Percentiles rank a stretch among this genome's conserved stretches.
Conservation (phyloP, 495 filamentous ascomycete species). For the Lepidopterella palustris region DNA sequence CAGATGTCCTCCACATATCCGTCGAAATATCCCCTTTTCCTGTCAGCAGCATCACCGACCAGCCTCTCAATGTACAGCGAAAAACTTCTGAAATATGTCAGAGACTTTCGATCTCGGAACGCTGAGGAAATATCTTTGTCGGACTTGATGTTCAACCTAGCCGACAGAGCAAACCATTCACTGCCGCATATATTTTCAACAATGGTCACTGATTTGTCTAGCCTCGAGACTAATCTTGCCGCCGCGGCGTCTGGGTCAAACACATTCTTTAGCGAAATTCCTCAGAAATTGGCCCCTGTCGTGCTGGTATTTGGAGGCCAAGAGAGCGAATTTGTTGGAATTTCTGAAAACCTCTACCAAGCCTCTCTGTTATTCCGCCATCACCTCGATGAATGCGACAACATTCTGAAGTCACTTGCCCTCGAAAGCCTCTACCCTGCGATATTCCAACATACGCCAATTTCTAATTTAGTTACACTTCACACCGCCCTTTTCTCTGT, state of each 20-base stretch:
- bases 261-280: background rate
- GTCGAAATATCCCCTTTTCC: constrained; percentile 1
- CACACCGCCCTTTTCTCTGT: constrained; percentile 38
- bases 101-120: background rate
- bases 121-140: background rate
- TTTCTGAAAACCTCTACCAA: background rate
- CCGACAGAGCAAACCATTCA: background rate
- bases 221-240: background rate
- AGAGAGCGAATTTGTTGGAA: background rate
- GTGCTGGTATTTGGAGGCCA: constrained; percentile 17
- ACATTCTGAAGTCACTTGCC: background rate
- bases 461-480: constrained; percentile 4
- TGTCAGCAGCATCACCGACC: background rate
- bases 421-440: background rate
- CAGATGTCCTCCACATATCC: background rate
- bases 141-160: background rate
- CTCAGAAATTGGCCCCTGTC: background rate
- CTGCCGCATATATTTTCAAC: background rate
- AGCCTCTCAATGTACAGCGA: background rate
- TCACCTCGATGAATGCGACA: constrained; percentile 25
- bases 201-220: background rate
- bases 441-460: constrained; percentile 2
- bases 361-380: constrained; percentile 42
- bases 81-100: background rate
- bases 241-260: background rate